Evolutionary conservation across 2,329 filamentous ascomycete species (phyloP).

Genomic region (Cladosporium sp.): DNA sequence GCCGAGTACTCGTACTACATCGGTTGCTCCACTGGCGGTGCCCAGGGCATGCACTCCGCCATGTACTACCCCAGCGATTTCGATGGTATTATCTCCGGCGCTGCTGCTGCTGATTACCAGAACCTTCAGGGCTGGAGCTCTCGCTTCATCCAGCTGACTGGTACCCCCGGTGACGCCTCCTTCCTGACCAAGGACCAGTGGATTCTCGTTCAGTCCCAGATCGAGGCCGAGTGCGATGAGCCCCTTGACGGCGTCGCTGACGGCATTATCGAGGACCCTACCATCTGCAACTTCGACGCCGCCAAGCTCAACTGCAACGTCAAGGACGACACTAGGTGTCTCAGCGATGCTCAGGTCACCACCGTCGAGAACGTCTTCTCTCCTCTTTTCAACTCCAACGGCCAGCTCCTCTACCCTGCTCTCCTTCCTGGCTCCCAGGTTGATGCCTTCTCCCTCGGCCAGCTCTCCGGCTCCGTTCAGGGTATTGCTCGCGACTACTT

Average conservation of each 20-base stretch:
- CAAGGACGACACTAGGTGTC: slow-evolving; percentile 35
- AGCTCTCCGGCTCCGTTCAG: slow-evolving; percentile 42
- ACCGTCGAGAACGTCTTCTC: slow-evolving; percentile 42
- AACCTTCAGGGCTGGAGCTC: slow-evolving; percentile 44
- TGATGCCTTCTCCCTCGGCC: slow-evolving; percentile 32
- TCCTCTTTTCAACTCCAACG: slow-evolving; percentile 40
- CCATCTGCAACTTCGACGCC: slow-evolving; percentile 39
- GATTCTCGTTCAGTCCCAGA: slow-evolving; percentile 40
- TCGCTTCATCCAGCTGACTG: slow-evolving; percentile 40
- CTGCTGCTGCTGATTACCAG: slow-evolving; percentile 42
- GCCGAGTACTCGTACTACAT: slow-evolving; percentile 44
- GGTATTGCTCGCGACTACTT: slow-evolving; percentile 47
- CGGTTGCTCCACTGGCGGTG: slow-evolving; percentile 46
- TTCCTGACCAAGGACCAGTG: slow-evolving; percentile 42
- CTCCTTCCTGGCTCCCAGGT: slow-evolving; percentile 48
- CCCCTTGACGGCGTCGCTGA: slow-evolving; percentile 46
- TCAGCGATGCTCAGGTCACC: slow-evolving; percentile 41
- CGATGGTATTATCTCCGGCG: slow-evolving; percentile 45
- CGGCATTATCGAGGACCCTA: slow-evolving; percentile 45
- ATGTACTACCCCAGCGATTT: slow-evolving; percentile 46
- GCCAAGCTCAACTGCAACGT: slow-evolving; percentile 33
- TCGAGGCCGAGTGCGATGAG: slow-evolving; percentile 49
- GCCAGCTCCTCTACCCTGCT: slow-evolving; percentile 47
- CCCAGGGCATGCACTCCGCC: slow-evolving; percentile 44
- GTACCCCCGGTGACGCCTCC: slow-evolving; percentile 34